Base-by-base conservation (phyloP, 1,139 yeast species). In the Debaryomyces sp. region DNA sequence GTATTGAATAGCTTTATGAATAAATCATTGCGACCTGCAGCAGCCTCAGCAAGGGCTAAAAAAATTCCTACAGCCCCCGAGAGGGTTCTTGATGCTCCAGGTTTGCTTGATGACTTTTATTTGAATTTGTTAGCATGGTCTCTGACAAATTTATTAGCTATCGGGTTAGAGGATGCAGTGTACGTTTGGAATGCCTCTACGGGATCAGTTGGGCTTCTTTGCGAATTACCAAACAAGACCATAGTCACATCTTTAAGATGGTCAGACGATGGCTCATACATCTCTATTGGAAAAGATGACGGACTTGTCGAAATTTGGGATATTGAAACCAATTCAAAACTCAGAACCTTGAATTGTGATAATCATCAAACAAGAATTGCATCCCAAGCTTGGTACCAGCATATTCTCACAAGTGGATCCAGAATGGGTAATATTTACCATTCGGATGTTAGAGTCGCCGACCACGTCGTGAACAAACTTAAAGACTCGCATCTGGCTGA, bases 251-350 rank as follows among this genome's bases (percentile, higher is more conserved):
- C 96, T 29, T 77, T 94, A 12, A 78, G 84, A 58, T 95, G 99
- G 98, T 87, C 97, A 6, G 88, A 87, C 36, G 98, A 94, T 67
- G 96, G 96, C 5, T 84, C 88, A 13, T 94, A 91, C 61, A 74
- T 94, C 21, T 85, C 96, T 0, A 82, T 95, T 40, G 98, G 97
- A 7, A 80, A 83, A 56, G 88, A 86, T 47, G 90, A 89, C 60
- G 99, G 99, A 2, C 74, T 82, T 32, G 76, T 92, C 33, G 97
- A 94, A 67, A 87, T 94, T 51, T 94, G 98, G 97, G 99, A 95
- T 66, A 87, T 89, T 41, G 97, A 89, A 59, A 81, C 89, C 13
- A 82, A 79, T 58, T 69, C 85, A 15, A 84, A 84, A 59, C 75
- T 92, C 47, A 80, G 99, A 59, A 85, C 96, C 1, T 84, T 95